Percentiles rank a stretch among this genome's conserved stretches.
phyloP scores from a whole-genome alignment of 2,329 filamentous ascomycete genomes.

The Rutstroemia sp. region DNA sequence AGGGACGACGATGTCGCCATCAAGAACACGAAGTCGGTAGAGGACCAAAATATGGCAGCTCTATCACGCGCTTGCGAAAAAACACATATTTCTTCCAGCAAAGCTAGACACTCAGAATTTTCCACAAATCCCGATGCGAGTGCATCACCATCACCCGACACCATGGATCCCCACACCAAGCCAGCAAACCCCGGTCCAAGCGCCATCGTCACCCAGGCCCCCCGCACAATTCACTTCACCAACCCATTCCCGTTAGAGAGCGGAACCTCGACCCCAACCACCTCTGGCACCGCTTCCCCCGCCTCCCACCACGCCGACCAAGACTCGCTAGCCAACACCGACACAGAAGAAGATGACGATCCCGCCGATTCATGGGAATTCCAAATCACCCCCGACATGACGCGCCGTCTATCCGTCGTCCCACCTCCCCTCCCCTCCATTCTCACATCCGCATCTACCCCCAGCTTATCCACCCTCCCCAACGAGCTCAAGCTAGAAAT shows the following conservation, averaged over 20 bases:
- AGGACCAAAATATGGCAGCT: not conserved
- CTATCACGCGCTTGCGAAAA: not conserved
- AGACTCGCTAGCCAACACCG: conserved; percentile 16
- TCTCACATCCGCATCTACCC: not conserved
- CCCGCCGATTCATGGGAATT: not conserved
- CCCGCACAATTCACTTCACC: not conserved
- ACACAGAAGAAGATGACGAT: conserved; percentile 16
- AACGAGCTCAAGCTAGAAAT: conserved; percentile 52
- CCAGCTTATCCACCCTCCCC: conserved; percentile 35
- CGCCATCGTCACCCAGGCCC: not conserved
- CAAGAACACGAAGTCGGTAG: not conserved
- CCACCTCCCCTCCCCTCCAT: conserved; percentile 4
- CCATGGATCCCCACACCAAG: not conserved
- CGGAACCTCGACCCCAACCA: not conserved
- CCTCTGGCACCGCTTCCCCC: not conserved
- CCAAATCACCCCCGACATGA: conserved; percentile 6
- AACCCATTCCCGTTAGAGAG: not conserved
- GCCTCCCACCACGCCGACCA: conserved; percentile 14
- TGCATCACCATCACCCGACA: not conserved
- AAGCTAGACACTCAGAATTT: not conserved
- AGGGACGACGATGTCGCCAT: not conserved
- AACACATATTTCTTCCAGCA: not conserved
- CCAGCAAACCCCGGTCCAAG: not conserved
- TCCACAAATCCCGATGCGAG: not conserved
- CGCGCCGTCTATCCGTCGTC: conserved; percentile 8